These are phyloP conservation scores for Pontederia paniculata DNA, from an alignment of 176 grass and related monocot genomes.

Conservation along the genomic window DNA sequence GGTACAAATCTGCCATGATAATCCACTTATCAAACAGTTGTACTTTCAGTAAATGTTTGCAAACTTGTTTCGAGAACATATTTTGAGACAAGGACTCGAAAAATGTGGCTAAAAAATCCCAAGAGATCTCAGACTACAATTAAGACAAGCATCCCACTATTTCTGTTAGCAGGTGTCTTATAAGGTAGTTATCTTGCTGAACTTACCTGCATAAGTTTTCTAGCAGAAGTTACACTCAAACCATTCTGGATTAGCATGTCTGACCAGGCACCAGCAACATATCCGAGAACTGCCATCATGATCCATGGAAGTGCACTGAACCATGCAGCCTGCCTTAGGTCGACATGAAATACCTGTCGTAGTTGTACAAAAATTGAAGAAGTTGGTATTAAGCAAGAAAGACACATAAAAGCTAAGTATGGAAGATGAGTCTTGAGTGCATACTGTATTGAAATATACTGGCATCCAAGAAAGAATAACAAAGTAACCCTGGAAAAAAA, in stretches of 20 bases:
- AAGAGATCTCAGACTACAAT: too few species aligned
- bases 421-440: background rate
- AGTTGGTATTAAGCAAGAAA: background rate
- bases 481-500: slow-evolving; percentile 80
- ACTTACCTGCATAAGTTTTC: slow-evolving; percentile 95
- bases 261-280: slow-evolving; percentile 62
- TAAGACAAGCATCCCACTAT: too few species aligned
- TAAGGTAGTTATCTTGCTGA: slow-evolving; percentile 16
- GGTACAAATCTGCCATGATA: too few species aligned
- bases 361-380: background rate
- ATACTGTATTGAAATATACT: slow-evolving; percentile 90
- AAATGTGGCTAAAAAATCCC: too few species aligned
- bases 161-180: background rate
- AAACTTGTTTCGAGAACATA: too few species aligned
- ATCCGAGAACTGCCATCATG: slow-evolving; percentile 98
- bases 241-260: slow-evolving; percentile 74
- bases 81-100: too few species aligned
- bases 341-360: slow-evolving; percentile 68
- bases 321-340: slow-evolving; percentile 96
- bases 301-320: slow-evolving; percentile 97
- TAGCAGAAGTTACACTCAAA: slow-evolving; percentile 59
- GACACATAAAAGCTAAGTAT: background rate
- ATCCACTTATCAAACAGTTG: too few species aligned
- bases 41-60: too few species aligned
- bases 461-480: slow-evolving; percentile 99